Evolutionary conservation across 2,329 filamentous ascomycete genomes (phyloP).

Genomic region (Penicillium sp.): DNA sequence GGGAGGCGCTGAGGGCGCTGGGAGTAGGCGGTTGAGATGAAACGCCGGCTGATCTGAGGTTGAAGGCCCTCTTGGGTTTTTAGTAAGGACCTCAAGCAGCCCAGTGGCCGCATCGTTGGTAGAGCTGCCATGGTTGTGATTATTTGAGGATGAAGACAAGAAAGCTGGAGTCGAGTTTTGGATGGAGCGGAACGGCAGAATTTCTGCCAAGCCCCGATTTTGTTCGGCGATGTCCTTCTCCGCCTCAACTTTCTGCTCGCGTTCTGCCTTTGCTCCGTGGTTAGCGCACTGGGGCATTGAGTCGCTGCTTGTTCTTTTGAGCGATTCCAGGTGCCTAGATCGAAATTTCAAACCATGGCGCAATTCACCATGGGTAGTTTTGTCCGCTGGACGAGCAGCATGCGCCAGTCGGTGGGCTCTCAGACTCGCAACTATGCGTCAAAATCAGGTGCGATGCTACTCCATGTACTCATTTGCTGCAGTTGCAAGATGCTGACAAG

Average conservation of each 20-base stretch:
- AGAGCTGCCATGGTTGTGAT: conserved; percentile 62
- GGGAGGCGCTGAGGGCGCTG: conserved; percentile 43
- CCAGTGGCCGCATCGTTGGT: conserved; percentile 65
- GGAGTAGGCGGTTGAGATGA: conserved; percentile 54
- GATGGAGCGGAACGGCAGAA: conserved; percentile 40
- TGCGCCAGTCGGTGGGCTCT: conserved; percentile 36
- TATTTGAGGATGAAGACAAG: conserved; percentile 18
- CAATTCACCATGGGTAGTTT: conserved; percentile 41
- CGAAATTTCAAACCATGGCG: conserved; percentile 35
- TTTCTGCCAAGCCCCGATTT: conserved; percentile 39
- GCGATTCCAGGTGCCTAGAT: background rate
- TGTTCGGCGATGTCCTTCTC: conserved; percentile 28
- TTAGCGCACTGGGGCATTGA: background rate
- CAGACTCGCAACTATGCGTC: conserved; percentile 35
- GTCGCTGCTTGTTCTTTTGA: background rate
- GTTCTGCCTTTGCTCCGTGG: background rate
- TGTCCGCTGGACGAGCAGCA: conserved; percentile 39
- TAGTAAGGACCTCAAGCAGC: conserved; percentile 68
- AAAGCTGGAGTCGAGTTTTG: conserved; percentile 30
- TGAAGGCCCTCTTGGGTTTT: conserved; percentile 56
- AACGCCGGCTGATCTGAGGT: conserved; percentile 50
- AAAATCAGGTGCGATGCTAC: conserved; percentile 32
- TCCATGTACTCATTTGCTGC: background rate
- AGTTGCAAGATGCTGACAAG: conserved; percentile 7
- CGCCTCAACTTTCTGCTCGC: conserved; percentile 18